A percentile compares a stretch with the other conserved stretches of the same genome.
These are phyloP conservation scores for Suillus ampliporus DNA, from an alignment of 768 basidiomycete species.

Conservation along the genomic window DNA sequence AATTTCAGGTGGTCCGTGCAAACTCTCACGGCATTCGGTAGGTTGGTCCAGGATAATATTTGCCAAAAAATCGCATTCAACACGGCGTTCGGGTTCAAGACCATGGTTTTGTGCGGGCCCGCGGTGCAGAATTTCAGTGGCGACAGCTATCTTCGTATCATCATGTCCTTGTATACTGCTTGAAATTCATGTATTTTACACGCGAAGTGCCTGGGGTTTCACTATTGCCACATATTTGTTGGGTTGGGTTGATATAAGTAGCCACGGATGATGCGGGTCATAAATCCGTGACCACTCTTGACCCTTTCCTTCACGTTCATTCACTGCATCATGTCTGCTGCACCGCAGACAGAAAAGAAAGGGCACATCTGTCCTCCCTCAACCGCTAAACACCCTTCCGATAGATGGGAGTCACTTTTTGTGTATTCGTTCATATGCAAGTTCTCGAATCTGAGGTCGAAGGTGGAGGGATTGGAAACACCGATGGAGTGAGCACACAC, in stretches of 20 bases:
- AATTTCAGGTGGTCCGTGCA: slow-evolving; percentile 33
- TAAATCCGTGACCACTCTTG: slow-evolving; percentile 41
- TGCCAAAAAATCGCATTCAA: slow-evolving; percentile 35
- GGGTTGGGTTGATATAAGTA: slow-evolving; percentile 43
- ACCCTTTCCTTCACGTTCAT: slow-evolving; percentile 41
- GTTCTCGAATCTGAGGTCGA: slow-evolving; percentile 76
- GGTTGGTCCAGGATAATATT: slow-evolving; percentile 86
- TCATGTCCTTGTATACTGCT: slow-evolving; percentile 28
- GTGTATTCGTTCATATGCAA: slow-evolving; percentile 86
- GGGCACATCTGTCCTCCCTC: slow-evolving; percentile 60
- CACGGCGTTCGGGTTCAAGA: slow-evolving; percentile 20
- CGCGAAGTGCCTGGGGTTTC: slow-evolving; percentile 29
- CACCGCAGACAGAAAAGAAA: slow-evolving; percentile 48
- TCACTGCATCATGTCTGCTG: slow-evolving; percentile 43
- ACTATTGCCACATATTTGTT: slow-evolving; percentile 43
- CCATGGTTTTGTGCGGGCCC: slow-evolving; percentile 8
- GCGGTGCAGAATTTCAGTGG: slow-evolving; percentile 14
- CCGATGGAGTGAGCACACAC: slow-evolving; percentile 77
- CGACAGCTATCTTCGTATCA: slow-evolving; percentile 19
- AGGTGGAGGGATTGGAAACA: slow-evolving; percentile 79
- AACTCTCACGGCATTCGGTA: slow-evolving; percentile 40
- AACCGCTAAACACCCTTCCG: slow-evolving; percentile 72
- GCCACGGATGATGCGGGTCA: slow-evolving; percentile 39
- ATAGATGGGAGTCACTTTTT: slow-evolving; percentile 88
- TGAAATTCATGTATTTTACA: slow-evolving; percentile 30